These are phyloP conservation scores for Globisporangium ultimum DNA, from an alignment of 352 stramenopile species.

Conservation along the genomic window DNA sequence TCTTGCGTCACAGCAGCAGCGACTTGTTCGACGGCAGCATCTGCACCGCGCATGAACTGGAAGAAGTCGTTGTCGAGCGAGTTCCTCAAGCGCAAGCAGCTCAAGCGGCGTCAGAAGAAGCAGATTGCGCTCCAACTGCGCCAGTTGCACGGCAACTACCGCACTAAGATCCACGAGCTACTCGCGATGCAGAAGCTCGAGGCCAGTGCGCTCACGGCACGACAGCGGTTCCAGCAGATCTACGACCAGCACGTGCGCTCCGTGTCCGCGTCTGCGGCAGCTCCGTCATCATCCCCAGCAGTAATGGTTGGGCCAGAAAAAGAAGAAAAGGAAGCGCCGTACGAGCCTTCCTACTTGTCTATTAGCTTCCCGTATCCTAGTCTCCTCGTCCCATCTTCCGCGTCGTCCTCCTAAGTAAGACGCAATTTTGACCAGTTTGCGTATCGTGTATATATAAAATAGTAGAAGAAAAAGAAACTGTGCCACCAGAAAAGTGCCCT, in stretches of 20 bases:
- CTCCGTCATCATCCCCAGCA: neutral
- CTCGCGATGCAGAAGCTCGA: slow-evolving; percentile 47
- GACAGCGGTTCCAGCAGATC: slow-evolving; percentile 41
- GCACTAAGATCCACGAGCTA: slow-evolving; percentile 37
- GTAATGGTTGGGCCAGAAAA: no score
- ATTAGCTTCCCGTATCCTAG: slow-evolving; percentile 18
- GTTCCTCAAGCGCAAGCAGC: slow-evolving; percentile 62
- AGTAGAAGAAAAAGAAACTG: slow-evolving; percentile 1
- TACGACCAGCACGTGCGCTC: slow-evolving; percentile 3
- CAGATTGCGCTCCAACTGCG: slow-evolving; percentile 50
- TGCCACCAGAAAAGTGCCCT: no score
- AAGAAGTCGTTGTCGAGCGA: slow-evolving; percentile 41
- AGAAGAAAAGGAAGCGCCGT: neutral
- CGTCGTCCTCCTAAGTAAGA: slow-evolving; percentile 16
- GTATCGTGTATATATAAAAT: slow-evolving; percentile 6
- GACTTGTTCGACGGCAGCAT: neutral
- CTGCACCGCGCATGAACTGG: slow-evolving; percentile 38
- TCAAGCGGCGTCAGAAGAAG: slow-evolving; percentile 73
- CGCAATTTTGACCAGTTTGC: neutral
- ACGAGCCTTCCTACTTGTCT: slow-evolving; percentile 9
- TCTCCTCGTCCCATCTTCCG: slow-evolving; percentile 7
- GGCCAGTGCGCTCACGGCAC: slow-evolving; percentile 38
- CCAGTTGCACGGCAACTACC: slow-evolving; percentile 40
- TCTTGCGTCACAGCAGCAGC: neutral
- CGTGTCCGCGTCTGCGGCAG: neutral